phyloP scores from a whole-genome alignment of 441 rosid species.

The Adansonia gregorii region DNA sequence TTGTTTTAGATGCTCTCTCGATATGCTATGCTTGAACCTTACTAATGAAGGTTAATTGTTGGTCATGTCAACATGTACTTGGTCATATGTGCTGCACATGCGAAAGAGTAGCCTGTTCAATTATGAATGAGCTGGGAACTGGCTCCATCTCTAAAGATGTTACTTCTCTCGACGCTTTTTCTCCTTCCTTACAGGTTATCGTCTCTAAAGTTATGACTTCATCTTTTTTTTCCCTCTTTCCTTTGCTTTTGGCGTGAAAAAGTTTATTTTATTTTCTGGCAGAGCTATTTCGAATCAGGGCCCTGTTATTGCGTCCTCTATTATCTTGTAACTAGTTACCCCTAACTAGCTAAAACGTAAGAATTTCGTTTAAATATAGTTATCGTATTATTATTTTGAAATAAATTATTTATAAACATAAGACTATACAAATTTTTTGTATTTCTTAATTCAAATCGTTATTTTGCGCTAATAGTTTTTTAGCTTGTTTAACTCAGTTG shows the following conservation, averaged over 20 bases:
- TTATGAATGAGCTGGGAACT: conserved; percentile 54
- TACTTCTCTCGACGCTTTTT: conserved; percentile 48
- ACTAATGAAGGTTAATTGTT: no score
- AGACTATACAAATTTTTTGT: no score
- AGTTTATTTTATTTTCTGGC: conserved; percentile 10
- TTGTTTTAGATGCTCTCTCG: no score
- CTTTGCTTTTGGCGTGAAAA: not conserved
- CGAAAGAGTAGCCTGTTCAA: conserved; percentile 64
- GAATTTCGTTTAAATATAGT: no score
- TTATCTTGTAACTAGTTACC: conserved; percentile 26
- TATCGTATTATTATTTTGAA: no score
- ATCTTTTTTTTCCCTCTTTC: not conserved
- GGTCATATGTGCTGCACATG: conserved; percentile 58
- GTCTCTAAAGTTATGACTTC: not conserved
- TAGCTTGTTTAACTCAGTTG: no score
- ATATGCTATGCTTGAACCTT: no score
- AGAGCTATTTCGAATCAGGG: conserved; percentile 47
- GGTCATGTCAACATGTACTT: no score
- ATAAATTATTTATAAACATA: no score
- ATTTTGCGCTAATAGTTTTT: no score
- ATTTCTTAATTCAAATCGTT: no score
- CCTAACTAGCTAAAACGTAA: conserved; percentile 41
- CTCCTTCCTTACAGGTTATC: conserved; percentile 41
- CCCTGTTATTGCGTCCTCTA: conserved; percentile 22
- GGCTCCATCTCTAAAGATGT: conserved; percentile 41